Evolutionary conservation across 331 rosid genomes (phyloP).

Genomic region (Saraca asoca): DNA sequence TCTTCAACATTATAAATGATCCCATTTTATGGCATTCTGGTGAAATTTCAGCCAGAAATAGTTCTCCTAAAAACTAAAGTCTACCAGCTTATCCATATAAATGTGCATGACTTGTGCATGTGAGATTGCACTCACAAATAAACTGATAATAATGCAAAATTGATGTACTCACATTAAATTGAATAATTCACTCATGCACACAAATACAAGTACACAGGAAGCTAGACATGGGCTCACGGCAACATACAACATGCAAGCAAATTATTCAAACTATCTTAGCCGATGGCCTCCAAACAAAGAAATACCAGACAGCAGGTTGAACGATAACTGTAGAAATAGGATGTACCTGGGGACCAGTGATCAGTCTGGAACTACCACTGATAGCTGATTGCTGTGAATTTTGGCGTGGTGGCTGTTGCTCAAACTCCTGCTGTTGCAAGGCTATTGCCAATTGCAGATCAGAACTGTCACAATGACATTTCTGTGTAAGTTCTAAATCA

Average conservation of each 20-base stretch:
- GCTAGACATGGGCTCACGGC: not conserved
- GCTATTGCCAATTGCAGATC: conserved; percentile 95
- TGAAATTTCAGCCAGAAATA: not conserved
- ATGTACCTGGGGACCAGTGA: conserved; percentile 91
- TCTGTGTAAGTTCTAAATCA: not conserved
- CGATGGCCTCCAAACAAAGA: not conserved
- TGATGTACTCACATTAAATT: not conserved
- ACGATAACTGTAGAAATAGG: conserved; percentile 12
- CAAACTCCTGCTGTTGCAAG: conserved; percentile 97
- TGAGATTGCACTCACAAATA: not conserved
- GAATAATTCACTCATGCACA: not conserved
- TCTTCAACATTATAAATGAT: conserved; percentile 8
- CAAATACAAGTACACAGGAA: not conserved
- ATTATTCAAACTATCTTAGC: not conserved
- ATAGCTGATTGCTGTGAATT: conserved; percentile 60
- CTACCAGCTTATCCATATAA: not conserved
- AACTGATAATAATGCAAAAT: not conserved
- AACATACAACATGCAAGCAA: conserved; percentile 5
- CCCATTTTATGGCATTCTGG: not conserved
- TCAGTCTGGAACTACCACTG: conserved; percentile 64
- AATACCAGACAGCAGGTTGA: not conserved
- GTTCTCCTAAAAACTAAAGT: not conserved
- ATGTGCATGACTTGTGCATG: not conserved
- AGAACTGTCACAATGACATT: conserved; percentile 57
- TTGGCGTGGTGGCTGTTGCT: conserved; percentile 73